Evolutionary conservation across 2,329 filamentous ascomycete genomes (phyloP), one percentile per base, ranked within the genome.

Genomic region (Elsinoe necatrix): DNA sequence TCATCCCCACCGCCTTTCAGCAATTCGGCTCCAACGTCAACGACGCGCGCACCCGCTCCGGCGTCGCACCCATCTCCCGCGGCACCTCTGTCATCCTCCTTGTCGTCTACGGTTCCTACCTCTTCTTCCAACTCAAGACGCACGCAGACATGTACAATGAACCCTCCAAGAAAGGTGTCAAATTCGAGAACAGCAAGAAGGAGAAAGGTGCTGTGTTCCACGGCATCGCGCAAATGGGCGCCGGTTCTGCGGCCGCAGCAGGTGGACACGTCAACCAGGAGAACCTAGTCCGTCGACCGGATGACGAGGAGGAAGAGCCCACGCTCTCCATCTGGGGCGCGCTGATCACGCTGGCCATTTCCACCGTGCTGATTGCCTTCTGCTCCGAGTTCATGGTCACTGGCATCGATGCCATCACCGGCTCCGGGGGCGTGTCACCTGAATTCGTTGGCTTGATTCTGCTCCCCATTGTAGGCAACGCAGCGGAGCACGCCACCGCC

Each of bases 121-220:
- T 97, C 1, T 79, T 88, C 71, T 96, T 96, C 77, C 92, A 96
- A 71, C 83, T 97, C 58, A 88, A 89, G 69, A 91, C 91, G 0
- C 91, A 96, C 69, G 78, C 80, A 21, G 75, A 75, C 7, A 84
- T 95, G 68, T 96, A 95, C 76, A 89, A 86, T 68, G 82, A 83
- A 54, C 83, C 87, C 31, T 87, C 85, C 62, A 79, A 87, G 63
- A 95, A 95, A 70, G 85, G 87, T 0, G 80, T 84, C 2, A 88
- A 81, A 65, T 72, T 68, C 55, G 71, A 72, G 37, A 67, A 67
- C 7, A 67, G 70, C 43, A 74, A 76, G 61, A 69, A 79, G 55
- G 68, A 74, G 56, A 72, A 77, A 48, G 78, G 80, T 14, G 75
- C 77, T 8, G 72, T 75, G 7, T 68, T 70, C 3, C 73, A 73